phyloP scores from a whole-genome alignment of 2,329 filamentous ascomycete species.

The Cordyceps cicadae region DNA sequence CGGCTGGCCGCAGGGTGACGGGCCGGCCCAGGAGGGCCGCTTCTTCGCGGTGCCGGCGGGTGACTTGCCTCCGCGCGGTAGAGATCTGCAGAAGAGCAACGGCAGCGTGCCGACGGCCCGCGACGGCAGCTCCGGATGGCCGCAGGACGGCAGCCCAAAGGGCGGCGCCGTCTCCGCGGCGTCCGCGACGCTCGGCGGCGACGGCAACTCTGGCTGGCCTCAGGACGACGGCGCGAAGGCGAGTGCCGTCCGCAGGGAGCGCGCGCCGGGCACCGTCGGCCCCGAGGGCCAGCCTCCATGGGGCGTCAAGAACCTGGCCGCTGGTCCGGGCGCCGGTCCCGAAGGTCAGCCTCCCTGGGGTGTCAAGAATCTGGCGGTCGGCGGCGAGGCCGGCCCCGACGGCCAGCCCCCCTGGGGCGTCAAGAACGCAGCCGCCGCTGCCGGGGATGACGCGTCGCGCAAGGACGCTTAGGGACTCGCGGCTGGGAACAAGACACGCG shows the following conservation, averaged over 20 bases:
- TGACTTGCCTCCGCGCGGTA: too few species aligned
- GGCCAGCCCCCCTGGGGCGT: background rate
- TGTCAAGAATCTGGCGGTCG: background rate
- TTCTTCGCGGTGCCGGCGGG: too few species aligned
- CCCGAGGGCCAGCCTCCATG: background rate
- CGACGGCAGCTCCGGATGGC: background rate
- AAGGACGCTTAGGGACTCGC: slow-evolving; percentile 2
- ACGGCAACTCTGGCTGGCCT: background rate
- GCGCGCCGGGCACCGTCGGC: background rate
- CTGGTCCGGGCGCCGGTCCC: background rate
- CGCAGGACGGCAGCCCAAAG: background rate
- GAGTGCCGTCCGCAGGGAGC: background rate
- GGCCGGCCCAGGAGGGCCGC: background rate
- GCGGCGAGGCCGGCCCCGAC: background rate
- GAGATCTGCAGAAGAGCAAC: too few species aligned
- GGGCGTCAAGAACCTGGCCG: background rate
- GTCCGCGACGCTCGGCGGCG: background rate
- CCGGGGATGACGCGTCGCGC: background rate
- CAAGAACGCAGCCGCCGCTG: background rate
- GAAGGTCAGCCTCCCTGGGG: background rate
- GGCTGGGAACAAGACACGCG: background rate
- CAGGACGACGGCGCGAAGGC: background rate
- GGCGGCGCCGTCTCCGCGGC: too few species aligned
- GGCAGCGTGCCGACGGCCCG: background rate
- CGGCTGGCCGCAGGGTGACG: background rate